phyloP scores from a whole-genome alignment of 2,329 filamentous ascomycete genomes.

The Arthrinium puccinioides region DNA sequence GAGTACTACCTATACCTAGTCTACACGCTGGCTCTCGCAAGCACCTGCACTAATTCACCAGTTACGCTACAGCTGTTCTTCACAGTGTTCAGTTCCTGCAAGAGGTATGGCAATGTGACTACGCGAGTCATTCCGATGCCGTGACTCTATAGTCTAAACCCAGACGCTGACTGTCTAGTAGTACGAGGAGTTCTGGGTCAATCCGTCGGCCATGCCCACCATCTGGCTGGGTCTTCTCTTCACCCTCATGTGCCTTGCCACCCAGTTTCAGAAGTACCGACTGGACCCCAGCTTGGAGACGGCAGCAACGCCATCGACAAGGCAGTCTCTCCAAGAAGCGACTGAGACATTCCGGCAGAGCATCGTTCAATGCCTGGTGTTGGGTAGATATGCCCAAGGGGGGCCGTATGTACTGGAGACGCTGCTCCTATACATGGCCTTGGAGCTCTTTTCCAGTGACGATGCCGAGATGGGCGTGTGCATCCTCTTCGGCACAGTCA shows the following conservation, averaged over 20 bases:
- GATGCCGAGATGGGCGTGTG: slow-evolving; percentile 27
- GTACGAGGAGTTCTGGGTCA: slow-evolving; percentile 37
- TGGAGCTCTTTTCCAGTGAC: slow-evolving; percentile 20
- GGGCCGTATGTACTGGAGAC: slow-evolving; percentile 33
- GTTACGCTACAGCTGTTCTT: slow-evolving; percentile 14
- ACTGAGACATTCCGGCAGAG: slow-evolving; percentile 18
- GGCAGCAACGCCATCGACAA: background rate
- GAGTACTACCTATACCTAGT: slow-evolving; percentile 11
- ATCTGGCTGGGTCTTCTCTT: slow-evolving; percentile 41
- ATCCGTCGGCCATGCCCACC: slow-evolving; percentile 25
- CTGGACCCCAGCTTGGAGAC: slow-evolving; percentile 6
- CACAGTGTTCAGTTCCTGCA: slow-evolving; percentile 22
- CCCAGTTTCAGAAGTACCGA: slow-evolving; percentile 11
- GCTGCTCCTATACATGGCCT: slow-evolving; percentile 24
- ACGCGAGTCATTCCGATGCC: too few relatives aligned
- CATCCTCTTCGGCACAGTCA: slow-evolving; percentile 23
- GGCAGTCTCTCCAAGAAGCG: background rate
- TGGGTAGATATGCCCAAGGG: slow-evolving; percentile 33
- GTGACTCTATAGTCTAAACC: background rate
- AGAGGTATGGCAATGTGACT: slow-evolving; percentile 16
- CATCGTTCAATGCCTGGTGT: slow-evolving; percentile 27
- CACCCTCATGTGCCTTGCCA: slow-evolving; percentile 34
- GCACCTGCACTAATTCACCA: background rate
- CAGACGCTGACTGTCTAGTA: slow-evolving; percentile 8
- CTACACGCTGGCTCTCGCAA: slow-evolving; percentile 13